A percentile compares a stretch with the other conserved stretches of the same genome.
Evolutionary conservation across 2,329 filamentous ascomycete genomes (phyloP).

Genomic region (Aspergillus sp.): DNA sequence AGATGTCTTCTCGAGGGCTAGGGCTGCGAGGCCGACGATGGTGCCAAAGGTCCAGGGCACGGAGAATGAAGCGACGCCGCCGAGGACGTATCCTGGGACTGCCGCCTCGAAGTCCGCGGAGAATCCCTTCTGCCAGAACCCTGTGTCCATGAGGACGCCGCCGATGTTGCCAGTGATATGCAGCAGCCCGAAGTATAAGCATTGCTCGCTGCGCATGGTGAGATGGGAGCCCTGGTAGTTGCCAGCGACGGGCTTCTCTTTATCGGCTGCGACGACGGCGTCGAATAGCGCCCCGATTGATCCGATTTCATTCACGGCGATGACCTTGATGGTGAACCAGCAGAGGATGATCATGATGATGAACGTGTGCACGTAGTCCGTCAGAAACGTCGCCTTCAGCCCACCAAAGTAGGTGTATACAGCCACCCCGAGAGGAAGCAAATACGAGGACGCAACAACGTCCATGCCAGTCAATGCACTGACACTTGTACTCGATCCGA

Average conservation of each 20-base stretch:
- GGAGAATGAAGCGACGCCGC: not conserved
- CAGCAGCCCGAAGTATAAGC: constrained; percentile 1
- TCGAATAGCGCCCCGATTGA: not conserved
- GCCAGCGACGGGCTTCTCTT: constrained; percentile 3
- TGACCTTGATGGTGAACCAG: constrained; percentile 6
- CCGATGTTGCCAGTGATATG: not conserved
- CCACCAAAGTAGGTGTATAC: constrained; percentile 3
- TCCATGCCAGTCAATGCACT: constrained; percentile 4
- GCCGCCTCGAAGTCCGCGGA: not conserved
- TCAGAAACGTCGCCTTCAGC: constrained; percentile 2
- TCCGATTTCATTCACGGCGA: too few relatives aligned
- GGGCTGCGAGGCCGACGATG: not conserved
- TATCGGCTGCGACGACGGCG: not conserved
- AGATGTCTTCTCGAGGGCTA: too few relatives aligned
- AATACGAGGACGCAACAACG: not conserved
- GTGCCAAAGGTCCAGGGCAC: constrained; percentile 1
- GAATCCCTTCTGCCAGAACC: constrained; percentile 6
- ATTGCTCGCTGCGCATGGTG: constrained; percentile 3
- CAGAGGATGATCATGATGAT: constrained; percentile 1
- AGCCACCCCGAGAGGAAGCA: constrained; percentile 2
- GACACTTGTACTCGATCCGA: not conserved
- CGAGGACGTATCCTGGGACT: constrained; percentile 31
- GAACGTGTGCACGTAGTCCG: constrained; percentile 1
- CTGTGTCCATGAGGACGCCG: constrained; percentile 2
- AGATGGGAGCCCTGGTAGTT: constrained; percentile 5